phyloP scores from a whole-genome alignment of 371 early-diverging fungal genomes.

The Mortierella sp. region DNA sequence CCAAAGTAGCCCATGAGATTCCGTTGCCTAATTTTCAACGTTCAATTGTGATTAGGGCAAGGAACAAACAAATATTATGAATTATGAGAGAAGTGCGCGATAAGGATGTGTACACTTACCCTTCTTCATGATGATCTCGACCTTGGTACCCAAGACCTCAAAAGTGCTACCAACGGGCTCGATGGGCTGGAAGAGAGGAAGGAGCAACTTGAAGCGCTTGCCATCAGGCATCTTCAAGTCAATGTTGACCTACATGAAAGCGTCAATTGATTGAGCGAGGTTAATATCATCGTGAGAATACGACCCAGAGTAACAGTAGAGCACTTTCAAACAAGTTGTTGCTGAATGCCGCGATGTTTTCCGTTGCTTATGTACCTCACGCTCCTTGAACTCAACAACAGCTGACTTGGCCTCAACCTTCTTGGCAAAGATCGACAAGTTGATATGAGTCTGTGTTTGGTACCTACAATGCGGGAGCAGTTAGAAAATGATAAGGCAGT shows the following conservation, averaged over 20 bases:
- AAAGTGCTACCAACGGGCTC: constrained; percentile 76
- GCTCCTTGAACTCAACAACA: constrained; percentile 70
- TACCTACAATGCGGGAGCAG: constrained; percentile 62
- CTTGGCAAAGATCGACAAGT: constrained; percentile 93
- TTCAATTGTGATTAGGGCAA: neutral
- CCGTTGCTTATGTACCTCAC: constrained; percentile 30
- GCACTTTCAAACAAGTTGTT: neutral
- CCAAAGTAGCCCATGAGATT: constrained; percentile 89
- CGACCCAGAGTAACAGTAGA: neutral
- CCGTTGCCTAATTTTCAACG: constrained; percentile 67
- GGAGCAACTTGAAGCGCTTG: constrained; percentile 70
- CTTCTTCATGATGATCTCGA: constrained; percentile 89
- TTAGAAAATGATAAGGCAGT: neutral
- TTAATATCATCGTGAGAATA: neutral
- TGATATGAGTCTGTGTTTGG: constrained; percentile 88
- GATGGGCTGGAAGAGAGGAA: constrained; percentile 81
- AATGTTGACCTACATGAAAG: constrained; percentile 59
- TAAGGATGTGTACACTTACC: constrained; percentile 29
- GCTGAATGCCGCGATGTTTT: neutral
- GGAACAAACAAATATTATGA: neutral
- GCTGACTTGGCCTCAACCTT: constrained; percentile 81
- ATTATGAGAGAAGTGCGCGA: too few species aligned
- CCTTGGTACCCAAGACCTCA: constrained; percentile 86
- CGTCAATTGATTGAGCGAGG: neutral
- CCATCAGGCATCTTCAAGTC: constrained; percentile 71